Evolutionary conservation across 208 protist genomes (phyloP).

Genomic region (Leishmania aethiopica): DNA sequence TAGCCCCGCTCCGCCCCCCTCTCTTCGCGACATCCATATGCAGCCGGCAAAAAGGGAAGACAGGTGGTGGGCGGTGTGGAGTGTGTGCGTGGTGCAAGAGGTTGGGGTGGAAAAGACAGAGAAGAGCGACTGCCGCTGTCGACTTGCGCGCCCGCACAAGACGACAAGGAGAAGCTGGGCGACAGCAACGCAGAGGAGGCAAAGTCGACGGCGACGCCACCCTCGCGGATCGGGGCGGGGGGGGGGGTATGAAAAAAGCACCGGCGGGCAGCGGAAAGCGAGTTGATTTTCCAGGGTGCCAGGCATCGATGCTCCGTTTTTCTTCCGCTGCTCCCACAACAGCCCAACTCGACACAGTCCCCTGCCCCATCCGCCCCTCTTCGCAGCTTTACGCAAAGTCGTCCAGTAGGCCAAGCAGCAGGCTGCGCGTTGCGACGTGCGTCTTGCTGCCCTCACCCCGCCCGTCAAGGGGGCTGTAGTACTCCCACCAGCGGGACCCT

Average conservation of each 20-base stretch:
- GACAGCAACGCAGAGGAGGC: not conserved
- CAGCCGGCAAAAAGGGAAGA: not conserved
- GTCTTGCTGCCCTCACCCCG: slow-evolving; percentile 73
- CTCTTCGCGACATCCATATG: not conserved
- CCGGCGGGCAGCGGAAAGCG: not conserved
- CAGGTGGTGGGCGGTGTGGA: not conserved
- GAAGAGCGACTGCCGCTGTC: not conserved
- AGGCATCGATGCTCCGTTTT: not conserved
- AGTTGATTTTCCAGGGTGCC: not conserved
- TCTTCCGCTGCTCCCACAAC: not conserved
- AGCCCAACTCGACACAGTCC: not conserved
- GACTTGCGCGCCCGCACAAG: not conserved
- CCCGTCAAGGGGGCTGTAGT: slow-evolving; percentile 71
- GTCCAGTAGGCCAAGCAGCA: slow-evolving; percentile 60
- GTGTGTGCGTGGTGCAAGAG: not conserved
- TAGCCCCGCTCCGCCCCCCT: not conserved
- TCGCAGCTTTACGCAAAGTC: slow-evolving; percentile 44
- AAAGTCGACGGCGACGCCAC: not conserved
- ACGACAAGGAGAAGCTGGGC: not conserved
- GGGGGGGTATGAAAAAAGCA: not conserved
- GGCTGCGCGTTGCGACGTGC: slow-evolving; percentile 61
- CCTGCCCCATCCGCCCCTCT: not conserved
- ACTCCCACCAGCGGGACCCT: slow-evolving; percentile 66
- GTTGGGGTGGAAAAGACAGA: not conserved
- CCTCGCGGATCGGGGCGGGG: not conserved